Percentiles rank a stretch among this genome's conserved stretches.
These are phyloP conservation scores for Dryadomyces quercus-mongolicae DNA, from an alignment of 2,329 filamentous ascomycete genomes.

Conservation along the genomic window DNA sequence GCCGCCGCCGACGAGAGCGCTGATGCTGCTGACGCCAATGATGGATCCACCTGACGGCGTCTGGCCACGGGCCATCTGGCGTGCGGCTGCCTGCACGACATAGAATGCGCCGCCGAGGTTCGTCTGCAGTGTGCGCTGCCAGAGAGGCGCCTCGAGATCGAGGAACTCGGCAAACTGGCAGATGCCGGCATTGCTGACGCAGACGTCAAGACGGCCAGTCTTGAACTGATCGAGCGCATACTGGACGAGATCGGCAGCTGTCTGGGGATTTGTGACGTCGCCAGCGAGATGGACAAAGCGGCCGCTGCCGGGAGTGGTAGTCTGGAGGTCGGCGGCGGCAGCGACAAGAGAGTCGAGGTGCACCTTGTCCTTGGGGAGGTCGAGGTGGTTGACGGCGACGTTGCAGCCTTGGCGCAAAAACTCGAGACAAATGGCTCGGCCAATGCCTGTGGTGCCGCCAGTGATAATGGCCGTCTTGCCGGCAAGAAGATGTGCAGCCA, in stretches of 20 bases:
- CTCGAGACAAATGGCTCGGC: constrained; percentile 69
- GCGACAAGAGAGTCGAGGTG: constrained; percentile 42
- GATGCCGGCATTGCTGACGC: constrained; percentile 80
- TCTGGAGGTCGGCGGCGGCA: constrained; percentile 35
- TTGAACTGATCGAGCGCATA: constrained; percentile 50
- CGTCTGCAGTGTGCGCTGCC: constrained; percentile 58
- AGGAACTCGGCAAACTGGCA: constrained; percentile 84
- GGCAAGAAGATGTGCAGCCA: constrained; percentile 39
- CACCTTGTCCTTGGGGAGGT: constrained; percentile 35
- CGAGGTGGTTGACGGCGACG: constrained; percentile 73
- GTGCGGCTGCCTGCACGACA: constrained; percentile 70
- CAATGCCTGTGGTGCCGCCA: constrained; percentile 77
- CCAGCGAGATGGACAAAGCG: constrained; percentile 57
- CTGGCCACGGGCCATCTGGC: constrained; percentile 60
- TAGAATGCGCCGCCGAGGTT: constrained; percentile 88
- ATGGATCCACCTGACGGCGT: constrained; percentile 63
- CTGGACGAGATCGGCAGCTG: constrained; percentile 54
- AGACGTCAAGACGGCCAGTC: constrained; percentile 52
- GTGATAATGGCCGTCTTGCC: constrained; percentile 79
- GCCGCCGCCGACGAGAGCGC: constrained; percentile 51
- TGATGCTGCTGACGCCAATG: constrained; percentile 33
- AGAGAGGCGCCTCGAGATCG: constrained; percentile 57
- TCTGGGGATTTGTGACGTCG: constrained; percentile 65
- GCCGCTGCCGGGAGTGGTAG: constrained; percentile 34
- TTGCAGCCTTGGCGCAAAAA: constrained; percentile 67